Percentiles rank a stretch among this genome's conserved stretches.
These are phyloP conservation scores for Entelexis sorbosivorans DNA, from an alignment of 1,139 yeast genomes.

Conservation along the genomic window DNA sequence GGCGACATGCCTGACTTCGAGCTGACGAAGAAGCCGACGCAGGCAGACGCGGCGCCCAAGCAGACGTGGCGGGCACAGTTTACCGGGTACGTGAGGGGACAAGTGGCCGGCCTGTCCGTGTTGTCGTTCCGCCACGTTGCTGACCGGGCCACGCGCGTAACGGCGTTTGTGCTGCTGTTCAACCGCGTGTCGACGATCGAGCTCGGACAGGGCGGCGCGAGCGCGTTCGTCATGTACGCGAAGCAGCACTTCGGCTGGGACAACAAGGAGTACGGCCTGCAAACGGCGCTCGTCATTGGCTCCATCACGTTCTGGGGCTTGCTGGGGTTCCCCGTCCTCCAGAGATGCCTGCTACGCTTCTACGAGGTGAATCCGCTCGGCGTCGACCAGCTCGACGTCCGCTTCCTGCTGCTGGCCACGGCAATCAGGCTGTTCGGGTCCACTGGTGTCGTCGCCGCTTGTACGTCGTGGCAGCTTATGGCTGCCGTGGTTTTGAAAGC, in stretches of 20 bases:
- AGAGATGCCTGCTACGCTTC: neutral
- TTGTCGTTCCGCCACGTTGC: neutral
- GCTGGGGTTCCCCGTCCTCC: conserved; percentile 3
- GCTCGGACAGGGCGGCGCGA: neutral
- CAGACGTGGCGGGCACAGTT: neutral
- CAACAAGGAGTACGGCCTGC: neutral
- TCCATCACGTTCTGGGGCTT: neutral
- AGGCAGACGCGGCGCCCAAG: neutral
- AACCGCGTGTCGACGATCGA: neutral
- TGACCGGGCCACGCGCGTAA: neutral
- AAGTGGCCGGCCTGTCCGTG: conserved; percentile 1
- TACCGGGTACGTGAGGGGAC: neutral
- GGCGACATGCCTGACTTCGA: neutral
- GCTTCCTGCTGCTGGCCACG: neutral
- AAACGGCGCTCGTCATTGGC: neutral
- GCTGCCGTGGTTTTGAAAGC: neutral
- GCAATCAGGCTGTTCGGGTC: neutral
- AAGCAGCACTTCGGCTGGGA: conserved; percentile 7
- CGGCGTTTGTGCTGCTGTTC: neutral
- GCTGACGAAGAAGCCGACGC: neutral
- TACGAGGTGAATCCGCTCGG: neutral
- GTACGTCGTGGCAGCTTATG: neutral
- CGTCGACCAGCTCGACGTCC: conserved; percentile 3
- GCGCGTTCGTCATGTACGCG: neutral
- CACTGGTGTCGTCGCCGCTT: neutral